Evolutionary conservation across 2,329 filamentous ascomycete species (phyloP).

Genomic region (Grosmannia penicillata): DNA sequence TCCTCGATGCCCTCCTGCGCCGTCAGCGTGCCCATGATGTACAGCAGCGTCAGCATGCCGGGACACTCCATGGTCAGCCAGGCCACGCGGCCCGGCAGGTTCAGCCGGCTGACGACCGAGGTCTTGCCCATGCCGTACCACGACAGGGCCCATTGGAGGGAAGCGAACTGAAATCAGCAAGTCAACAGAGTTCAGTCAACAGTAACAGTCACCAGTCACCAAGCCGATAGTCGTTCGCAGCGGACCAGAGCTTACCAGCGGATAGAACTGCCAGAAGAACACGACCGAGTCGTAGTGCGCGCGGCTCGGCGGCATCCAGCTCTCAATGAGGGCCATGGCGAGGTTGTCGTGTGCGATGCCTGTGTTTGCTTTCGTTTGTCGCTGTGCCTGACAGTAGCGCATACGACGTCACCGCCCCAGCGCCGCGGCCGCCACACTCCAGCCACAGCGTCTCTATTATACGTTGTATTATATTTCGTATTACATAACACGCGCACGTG

Average conservation of each 20-base stretch:
- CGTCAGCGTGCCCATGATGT: constrained; percentile 60
- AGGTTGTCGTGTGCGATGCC: no score
- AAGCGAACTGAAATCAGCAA: constrained; percentile 61
- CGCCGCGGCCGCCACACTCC: no score
- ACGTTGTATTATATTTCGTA: no score
- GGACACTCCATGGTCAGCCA: constrained; percentile 84
- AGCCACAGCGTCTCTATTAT: no score
- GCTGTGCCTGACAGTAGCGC: no score
- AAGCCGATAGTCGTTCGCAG: not conserved
- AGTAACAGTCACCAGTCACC: not conserved
- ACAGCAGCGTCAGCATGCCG: constrained; percentile 63
- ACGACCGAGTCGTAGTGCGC: constrained; percentile 42
- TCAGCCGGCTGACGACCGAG: constrained; percentile 56
- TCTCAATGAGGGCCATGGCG: constrained; percentile 32
- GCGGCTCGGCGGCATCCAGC: constrained; percentile 42
- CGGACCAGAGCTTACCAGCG: constrained; percentile 26
- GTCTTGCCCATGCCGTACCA: constrained; percentile 94
- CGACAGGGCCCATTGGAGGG: constrained; percentile 58
- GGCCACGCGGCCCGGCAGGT: constrained; percentile 74
- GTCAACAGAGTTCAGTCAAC: no score
- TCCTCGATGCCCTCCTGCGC: constrained; percentile 36
- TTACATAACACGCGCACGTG: no score
- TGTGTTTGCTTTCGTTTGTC: no score
- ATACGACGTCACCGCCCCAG: no score
- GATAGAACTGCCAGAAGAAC: constrained; percentile 38